Evolutionary conservation across 768 basidiomycete species (phyloP), one percentile per base, ranked within the genome.

Genomic region (Mycena vitilis): DNA sequence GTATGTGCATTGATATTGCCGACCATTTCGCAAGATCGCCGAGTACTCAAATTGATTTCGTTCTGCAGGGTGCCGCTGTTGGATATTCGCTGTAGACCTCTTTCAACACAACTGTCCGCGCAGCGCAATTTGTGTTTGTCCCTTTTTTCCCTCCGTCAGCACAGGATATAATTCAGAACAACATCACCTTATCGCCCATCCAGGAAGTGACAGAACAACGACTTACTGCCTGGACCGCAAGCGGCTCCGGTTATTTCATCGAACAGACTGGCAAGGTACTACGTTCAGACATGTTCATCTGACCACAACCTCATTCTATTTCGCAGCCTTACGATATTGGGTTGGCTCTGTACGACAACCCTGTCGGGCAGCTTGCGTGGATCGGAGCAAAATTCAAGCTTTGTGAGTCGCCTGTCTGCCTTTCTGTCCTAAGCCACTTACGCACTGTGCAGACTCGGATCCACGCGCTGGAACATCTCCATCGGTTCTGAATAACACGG

Each of bases 311-410:
- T 16, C 57, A 42, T 12, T 42, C n/a, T 30, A 5, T 65, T 44
- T 18, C 34, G 18, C 49, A 75, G 63, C 75, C 76, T 15, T 65
- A 69, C 34, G 71, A 75, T 30, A 67, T 77, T 40, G 76, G 76
- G 18, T 70, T 73, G 56, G 76, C 73, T 8, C 38, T 77, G n/a
- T 51, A 63, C 42, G 75, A 75, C 60, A 73, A 63, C n/a, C 75
- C 76, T 10, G 60, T 77, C 5, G 76, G 73, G 6, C 65, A 71
- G n/a, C 75, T 77, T 15, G 60, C 73, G 5, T 76, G 71, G 71
- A 71, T 76, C 2, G 75, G 73, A 5, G 74, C 69, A 40, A 75
- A 74, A 48, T 73, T 69, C 60, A 47, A 65, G 52, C 48, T 25
- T 23, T 70, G 73, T 72, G 23, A 13, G 58, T 60, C 20, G 48